Conservation (phyloP, 1,139 yeast species). For the Candida sanyaensis region DNA sequence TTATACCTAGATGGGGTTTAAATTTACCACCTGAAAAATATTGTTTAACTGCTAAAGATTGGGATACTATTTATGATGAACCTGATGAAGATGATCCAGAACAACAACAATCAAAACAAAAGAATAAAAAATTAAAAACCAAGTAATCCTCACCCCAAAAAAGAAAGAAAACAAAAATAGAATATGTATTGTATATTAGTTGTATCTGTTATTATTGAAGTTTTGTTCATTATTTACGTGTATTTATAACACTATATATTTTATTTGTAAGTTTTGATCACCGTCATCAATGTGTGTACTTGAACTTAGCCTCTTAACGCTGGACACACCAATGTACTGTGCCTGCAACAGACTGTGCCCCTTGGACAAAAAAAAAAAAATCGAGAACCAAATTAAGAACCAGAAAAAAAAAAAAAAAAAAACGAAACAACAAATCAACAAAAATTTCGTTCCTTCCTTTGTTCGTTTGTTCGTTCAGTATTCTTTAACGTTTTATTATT, state of each 20-base stretch:
- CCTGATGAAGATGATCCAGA: constrained; percentile 24
- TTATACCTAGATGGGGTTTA: constrained; percentile 89
- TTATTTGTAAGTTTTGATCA: neutral
- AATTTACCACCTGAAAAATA: constrained; percentile 97
- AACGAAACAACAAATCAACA: neutral
- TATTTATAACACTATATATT: neutral
- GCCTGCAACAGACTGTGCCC: neutral
- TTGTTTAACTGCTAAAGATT: constrained; percentile 82
- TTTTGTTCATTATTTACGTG: neutral
- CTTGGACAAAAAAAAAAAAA: neutral
- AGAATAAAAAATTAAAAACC: constrained; percentile 10
- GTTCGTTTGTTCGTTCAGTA: neutral
- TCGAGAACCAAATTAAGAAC: too few species aligned
- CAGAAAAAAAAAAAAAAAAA: neutral
- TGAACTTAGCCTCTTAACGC: too few species aligned
- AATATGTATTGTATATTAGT: neutral
- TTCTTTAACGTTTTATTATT: neutral
- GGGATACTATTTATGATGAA: constrained; percentile 51
- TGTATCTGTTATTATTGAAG: neutral
- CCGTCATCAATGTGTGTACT: too few species aligned
- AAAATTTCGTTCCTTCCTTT: too few species aligned
- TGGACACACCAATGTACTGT: neutral
- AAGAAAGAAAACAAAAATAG: too few species aligned
- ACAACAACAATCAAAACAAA: constrained; percentile 6
- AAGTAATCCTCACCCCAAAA: neutral